Evolutionary conservation across 2,329 filamentous ascomycete genomes (phyloP).

Genomic region (Fusarium sororula): DNA sequence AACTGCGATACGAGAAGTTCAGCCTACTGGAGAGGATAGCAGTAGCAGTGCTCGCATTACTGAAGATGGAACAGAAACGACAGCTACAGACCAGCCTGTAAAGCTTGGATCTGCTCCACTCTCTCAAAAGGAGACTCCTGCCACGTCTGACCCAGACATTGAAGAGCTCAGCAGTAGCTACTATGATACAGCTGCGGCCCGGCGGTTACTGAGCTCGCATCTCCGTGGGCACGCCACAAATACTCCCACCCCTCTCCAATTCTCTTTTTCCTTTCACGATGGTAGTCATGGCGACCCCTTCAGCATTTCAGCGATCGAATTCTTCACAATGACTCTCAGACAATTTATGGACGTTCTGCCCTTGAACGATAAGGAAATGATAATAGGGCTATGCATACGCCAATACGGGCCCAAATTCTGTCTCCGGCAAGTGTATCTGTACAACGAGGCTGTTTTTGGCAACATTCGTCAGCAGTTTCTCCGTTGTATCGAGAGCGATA

Average conservation of each 20-base stretch:
- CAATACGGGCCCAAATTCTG: not conserved
- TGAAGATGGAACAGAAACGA: not conserved
- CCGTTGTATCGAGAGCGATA: slow-evolving; percentile 4
- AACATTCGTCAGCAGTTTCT: slow-evolving; percentile 10
- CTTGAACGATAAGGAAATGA: slow-evolving; percentile 13
- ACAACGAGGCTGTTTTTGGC: slow-evolving; percentile 13
- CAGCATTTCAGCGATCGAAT: not conserved
- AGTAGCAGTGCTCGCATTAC: not conserved
- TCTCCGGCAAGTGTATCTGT: slow-evolving; percentile 17
- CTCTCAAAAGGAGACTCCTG: not conserved
- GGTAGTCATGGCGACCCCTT: not conserved
- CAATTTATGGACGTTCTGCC: slow-evolving; percentile 9
- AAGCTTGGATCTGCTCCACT: not conserved
- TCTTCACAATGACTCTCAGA: slow-evolving; percentile 6
- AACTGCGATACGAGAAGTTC: not conserved
- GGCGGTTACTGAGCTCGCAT: not conserved
- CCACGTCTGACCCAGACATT: not conserved
- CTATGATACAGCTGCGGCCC: not conserved
- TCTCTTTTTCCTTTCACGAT: slow-evolving; percentile 8
- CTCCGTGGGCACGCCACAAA: not conserved
- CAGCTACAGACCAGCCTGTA: not conserved
- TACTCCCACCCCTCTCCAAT: not conserved
- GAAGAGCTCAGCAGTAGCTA: not conserved
- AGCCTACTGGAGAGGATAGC: not conserved
- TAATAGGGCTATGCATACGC: slow-evolving; percentile 5